Base-by-base conservation (phyloP, 2,329 filamentous ascomycete species). In the Exophiala bonariae region DNA sequence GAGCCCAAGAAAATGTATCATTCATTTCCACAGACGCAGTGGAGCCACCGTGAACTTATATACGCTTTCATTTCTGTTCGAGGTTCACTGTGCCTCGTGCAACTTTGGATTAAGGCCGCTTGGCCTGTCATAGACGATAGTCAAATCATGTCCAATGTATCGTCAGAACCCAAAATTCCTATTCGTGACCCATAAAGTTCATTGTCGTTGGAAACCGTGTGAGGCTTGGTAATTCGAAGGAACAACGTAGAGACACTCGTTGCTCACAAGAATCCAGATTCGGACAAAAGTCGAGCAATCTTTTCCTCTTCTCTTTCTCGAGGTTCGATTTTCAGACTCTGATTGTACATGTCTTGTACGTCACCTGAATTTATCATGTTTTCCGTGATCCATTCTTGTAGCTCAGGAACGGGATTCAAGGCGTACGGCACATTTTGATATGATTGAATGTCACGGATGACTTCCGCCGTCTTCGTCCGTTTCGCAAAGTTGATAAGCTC, bases 281-380 rank as follows among this genome's bases (percentile, higher is more conserved):
- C 71, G 47, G 70, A 73, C 33, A 74, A 63, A 42, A 74, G 64
- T 68, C 93, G 95, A 66, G 96, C 92, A 77, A 99, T 97, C 79
- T 97, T 97, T 74, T 99, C 93, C 66, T 99, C 93, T 74, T 99
- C 93, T 62, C 93, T 82, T 75, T 99, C 93, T 62, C 93, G 82
- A 54, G 93, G 93, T 68, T 99, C 93, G 51, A 99, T 85, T 63
- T 85, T 80, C 72, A 99, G 76, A 72, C 90, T 96, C 78, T 91
- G 91, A 70, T 97, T 91, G 75, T 97, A 99, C 93, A 97, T 97
- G 76, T 97, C 92, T 68, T 97, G 91, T 55, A 99, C 93, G 67
- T 97, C 92, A 42, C 90, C 88, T 3, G 93, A 92, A 22, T 86
- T 86, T 72, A 95, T 87, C 87, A 97, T 95, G 67, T 97, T 96